A percentile compares a stretch with the other conserved stretches of the same genome.
Evolutionary conservation across 2,329 filamentous ascomycete species (phyloP).

Genomic region (Fusarium sp.): DNA sequence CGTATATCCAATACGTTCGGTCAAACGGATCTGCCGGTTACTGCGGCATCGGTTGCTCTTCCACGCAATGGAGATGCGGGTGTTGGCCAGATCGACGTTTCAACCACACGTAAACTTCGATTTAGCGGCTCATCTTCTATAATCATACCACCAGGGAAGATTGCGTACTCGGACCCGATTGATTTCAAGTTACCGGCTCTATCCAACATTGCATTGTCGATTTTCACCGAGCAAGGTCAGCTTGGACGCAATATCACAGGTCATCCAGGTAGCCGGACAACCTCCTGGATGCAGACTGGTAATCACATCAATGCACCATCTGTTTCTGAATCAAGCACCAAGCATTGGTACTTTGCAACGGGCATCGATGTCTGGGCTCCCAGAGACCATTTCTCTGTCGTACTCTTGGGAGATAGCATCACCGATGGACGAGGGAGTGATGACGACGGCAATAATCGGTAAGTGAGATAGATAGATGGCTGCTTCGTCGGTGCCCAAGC

Average conservation of each 20-base stretch:
- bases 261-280: constrained; percentile 30
- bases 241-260: constrained; percentile 25
- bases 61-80: constrained; percentile 15
- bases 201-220: constrained; percentile 21
- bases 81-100: constrained; percentile 14
- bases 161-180: constrained; percentile 21
- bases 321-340: constrained; percentile 22
- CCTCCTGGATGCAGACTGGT: constrained; percentile 28
- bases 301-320: constrained; percentile 26
- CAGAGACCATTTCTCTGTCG: constrained; percentile 20
- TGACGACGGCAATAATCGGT: constrained; percentile 27
- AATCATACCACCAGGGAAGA: constrained; percentile 9
- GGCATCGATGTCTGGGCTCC: constrained; percentile 23
- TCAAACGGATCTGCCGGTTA: constrained; percentile 20
- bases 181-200: constrained; percentile 22
- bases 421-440: constrained; percentile 32
- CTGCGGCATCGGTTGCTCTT: constrained; percentile 17
- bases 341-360: constrained; percentile 30
- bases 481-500: fast-evolving
- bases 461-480: fast-evolving
- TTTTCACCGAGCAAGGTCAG: constrained; percentile 22
- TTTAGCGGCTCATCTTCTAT: constrained; percentile 22
- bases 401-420: constrained; percentile 29
- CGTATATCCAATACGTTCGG: constrained; percentile 30
- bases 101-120: constrained; percentile 5